These are phyloP conservation scores for Rhodotorula paludigena DNA, from an alignment of 768 basidiomycete genomes.

Conservation along the genomic window DNA sequence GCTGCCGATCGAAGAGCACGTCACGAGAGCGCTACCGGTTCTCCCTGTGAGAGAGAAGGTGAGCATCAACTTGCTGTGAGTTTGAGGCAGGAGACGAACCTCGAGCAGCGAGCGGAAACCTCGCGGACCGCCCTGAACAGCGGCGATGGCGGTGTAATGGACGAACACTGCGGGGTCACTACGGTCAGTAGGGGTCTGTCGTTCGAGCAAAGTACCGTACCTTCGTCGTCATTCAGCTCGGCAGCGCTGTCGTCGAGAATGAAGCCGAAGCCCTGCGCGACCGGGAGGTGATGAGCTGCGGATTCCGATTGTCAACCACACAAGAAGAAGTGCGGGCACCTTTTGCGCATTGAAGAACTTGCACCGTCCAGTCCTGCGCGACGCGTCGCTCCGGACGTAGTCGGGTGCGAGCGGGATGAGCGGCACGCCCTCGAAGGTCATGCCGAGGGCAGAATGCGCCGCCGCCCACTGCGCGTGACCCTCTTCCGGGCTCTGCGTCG, in stretches of 20 bases:
- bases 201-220: neutral
- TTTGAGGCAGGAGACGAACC: neutral
- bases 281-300: no score
- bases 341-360: constrained; percentile 37
- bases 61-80: neutral
- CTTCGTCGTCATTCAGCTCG: constrained; percentile 19
- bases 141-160: constrained; percentile 26
- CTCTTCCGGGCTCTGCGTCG: no score
- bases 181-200: neutral
- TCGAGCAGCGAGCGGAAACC: constrained; percentile 25
- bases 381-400: no score
- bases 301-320: neutral
- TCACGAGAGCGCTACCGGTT: no score
- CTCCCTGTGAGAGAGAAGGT: neutral
- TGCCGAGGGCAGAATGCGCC: neutral
- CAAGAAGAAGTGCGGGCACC: neutral
- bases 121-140: constrained; percentile 8
- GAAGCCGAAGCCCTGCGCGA: constrained; percentile 31
- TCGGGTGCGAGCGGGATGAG: neutral
- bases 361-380: constrained; percentile 4
- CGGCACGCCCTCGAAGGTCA: neutral
- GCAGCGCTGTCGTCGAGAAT: constrained; percentile 16
- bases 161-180: constrained; percentile 14
- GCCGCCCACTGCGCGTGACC: neutral
- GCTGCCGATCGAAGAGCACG: neutral